Base-by-base conservation (phyloP, 2,329 filamentous ascomycete genomes). In the Chalara sp. region DNA sequence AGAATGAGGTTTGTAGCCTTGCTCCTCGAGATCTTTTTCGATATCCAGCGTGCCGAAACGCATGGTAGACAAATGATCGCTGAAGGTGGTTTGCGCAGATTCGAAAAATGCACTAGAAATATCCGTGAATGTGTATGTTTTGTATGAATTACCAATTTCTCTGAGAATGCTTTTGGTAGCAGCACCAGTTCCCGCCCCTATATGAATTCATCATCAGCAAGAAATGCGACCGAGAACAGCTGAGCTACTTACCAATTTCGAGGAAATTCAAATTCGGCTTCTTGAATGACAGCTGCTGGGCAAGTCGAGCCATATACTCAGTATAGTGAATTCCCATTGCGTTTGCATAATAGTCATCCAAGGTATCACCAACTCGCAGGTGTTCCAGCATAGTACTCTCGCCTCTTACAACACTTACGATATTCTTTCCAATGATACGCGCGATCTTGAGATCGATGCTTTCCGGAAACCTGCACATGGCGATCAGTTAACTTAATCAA, bases 71-170 rank as follows among this genome's bases (percentile, higher is more conserved):
- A 8, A n/a, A 21, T 43, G 21, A 29, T n/a, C 50, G 37, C 6
- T 46, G 53, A 67, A 63, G 5, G 48, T 50, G 32, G 63, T 56
- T 21, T 59, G 52, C 0, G 67, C 70, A 2, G 61, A 55, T 11
- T 68, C 65, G 46, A 76, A 73, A 60, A 72, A 72, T 6, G 63
- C 66, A 4, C 63, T 51, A 0, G 68, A 69, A 10, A 74, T 67
- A 50, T 76, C 73, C 0, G 75, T 76, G 58, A 65, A 77, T 0
- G 69, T 72, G 56, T 76, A 77, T 1, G 63, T 65, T 3, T 62
- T 55, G 44, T 69, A 71, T 3, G 51, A 6, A n/a, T 56, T 13
- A 1, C 60, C 65, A 8, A 75, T 53, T 5, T 49, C 45, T 5
- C 59, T 50, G 4, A 76, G 54, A 5, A 76, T 59, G 1, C 51